phyloP scores from a whole-genome alignment of 2,329 filamentous ascomycete genomes.

The Metarhizium guizhouense region DNA sequence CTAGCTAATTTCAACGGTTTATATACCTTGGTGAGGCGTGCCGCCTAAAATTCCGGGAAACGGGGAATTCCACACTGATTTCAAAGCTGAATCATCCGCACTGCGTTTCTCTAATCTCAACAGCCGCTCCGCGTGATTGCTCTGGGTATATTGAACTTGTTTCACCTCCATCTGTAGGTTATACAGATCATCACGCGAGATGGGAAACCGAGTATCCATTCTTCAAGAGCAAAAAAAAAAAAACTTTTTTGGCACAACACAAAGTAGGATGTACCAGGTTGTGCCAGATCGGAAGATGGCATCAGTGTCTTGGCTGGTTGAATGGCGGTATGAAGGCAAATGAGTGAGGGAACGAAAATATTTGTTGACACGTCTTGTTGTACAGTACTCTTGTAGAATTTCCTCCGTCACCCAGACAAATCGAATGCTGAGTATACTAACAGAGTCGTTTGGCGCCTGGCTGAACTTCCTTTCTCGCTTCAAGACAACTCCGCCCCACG shows the following conservation, averaged over 20 bases:
- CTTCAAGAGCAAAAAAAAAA: conserved; percentile 18
- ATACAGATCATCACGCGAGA: conserved; percentile 56
- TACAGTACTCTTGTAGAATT: not conserved
- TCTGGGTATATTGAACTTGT: conserved; percentile 55
- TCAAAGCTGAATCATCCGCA: conserved; percentile 58
- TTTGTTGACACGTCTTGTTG: not conserved
- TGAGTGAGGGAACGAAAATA: not conserved
- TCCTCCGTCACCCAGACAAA: not conserved
- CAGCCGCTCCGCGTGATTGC: conserved; percentile 52
- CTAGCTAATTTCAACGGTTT: not conserved
- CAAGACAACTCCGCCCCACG: not conserved
- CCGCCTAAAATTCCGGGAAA: conserved; percentile 80
- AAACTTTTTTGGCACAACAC: too few relatives aligned
- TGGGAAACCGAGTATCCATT: conserved; percentile 56
- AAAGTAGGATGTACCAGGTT: not conserved
- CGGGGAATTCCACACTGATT: conserved; percentile 89
- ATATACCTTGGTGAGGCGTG: conserved; percentile 73
- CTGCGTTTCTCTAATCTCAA: conserved; percentile 56
- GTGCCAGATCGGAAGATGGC: not conserved
- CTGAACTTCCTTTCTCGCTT: not conserved
- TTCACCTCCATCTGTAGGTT: conserved; percentile 63
- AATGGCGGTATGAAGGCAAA: not conserved
- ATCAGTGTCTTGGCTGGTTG: not conserved
- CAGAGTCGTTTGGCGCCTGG: not conserved
- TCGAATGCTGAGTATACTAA: not conserved